Conservation (phyloP, 2,329 filamentous ascomycete species). For the Pseudogymnoascus sp. region DNA sequence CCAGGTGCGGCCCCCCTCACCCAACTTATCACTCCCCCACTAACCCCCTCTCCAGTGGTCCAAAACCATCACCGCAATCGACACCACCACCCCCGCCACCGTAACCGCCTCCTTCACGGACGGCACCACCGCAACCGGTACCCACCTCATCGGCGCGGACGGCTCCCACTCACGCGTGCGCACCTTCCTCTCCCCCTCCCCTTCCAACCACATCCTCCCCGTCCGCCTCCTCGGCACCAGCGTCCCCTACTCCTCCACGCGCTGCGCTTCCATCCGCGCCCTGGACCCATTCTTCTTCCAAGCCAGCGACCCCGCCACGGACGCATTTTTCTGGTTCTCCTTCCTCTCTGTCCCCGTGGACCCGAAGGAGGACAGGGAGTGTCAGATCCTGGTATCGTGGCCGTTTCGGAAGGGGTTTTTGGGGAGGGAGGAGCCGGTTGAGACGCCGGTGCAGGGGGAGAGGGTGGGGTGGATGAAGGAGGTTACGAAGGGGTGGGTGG, state of each 20-base stretch:
- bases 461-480: conserved; percentile 37
- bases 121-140: conserved; percentile 34
- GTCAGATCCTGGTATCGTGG: conserved; percentile 48
- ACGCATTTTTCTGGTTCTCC: conserved; percentile 44
- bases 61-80: conserved; percentile 31
- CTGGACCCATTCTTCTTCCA: conserved; percentile 51
- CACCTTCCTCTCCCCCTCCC: conserved; percentile 30
- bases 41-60: conserved; percentile 32
- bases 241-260: conserved; percentile 33
- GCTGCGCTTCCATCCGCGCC: conserved; percentile 36
- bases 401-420: conserved; percentile 33
- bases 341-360: conserved; percentile 40
- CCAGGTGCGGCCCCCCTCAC: conserved; percentile 30
- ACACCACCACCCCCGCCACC: conserved; percentile 25
- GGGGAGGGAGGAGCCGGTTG: conserved; percentile 26
- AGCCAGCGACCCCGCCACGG: conserved; percentile 43
- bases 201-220: conserved; percentile 34
- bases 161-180: conserved; percentile 41
- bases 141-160: conserved; percentile 44
- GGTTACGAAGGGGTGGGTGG: conserved; percentile 40
- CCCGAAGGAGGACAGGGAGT: conserved; percentile 34
- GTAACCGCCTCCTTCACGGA: conserved; percentile 42
- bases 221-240: conserved; percentile 43
- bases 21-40: background rate
- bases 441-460: conserved; percentile 36